phyloP scores from a whole-genome alignment of 371 early-diverging fungal species.

The Lichtheimia corymbifera region DNA sequence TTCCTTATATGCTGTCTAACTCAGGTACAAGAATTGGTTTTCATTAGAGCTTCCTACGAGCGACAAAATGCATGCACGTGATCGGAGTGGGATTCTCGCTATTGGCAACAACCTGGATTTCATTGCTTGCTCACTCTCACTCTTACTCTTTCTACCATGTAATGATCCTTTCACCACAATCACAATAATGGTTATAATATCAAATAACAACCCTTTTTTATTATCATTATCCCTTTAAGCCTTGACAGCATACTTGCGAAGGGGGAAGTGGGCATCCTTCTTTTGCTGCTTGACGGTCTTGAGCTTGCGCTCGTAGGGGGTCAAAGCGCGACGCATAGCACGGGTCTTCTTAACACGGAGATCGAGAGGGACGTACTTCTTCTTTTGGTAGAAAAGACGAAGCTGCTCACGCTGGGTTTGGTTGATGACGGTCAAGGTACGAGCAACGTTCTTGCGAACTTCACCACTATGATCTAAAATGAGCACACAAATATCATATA shows the following conservation, averaged over 20 bases:
- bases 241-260: conserved; percentile 84
- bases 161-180: too few species aligned
- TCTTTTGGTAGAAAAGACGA: conserved; percentile 81
- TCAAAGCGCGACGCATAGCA: conserved; percentile 93
- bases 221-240: conserved; percentile 53
- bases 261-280: conserved; percentile 83
- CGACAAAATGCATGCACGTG: too few species aligned
- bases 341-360: conserved; percentile 96
- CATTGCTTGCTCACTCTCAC: too few species aligned
- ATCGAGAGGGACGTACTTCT: conserved; percentile 92
- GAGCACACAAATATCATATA: neutral
- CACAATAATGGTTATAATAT: too few species aligned
- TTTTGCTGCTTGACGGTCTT: conserved; percentile 81
- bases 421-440: conserved; percentile 91
- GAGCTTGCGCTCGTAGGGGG: conserved; percentile 66
- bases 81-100: too few species aligned
- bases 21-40: too few species aligned
- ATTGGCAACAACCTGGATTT: too few species aligned
- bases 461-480: conserved; percentile 46
- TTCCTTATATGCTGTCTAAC: too few species aligned
- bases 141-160: too few species aligned
- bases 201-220: conserved; percentile 1
- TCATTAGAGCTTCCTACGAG: too few species aligned
- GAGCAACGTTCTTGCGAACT: conserved; percentile 91
- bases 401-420: conserved; percentile 86